Percentiles rank a stretch among this genome's conserved stretches.
Evolutionary conservation across 495 filamentous ascomycete genomes (phyloP).

Genomic region (Hypoxylon lenormandii): DNA sequence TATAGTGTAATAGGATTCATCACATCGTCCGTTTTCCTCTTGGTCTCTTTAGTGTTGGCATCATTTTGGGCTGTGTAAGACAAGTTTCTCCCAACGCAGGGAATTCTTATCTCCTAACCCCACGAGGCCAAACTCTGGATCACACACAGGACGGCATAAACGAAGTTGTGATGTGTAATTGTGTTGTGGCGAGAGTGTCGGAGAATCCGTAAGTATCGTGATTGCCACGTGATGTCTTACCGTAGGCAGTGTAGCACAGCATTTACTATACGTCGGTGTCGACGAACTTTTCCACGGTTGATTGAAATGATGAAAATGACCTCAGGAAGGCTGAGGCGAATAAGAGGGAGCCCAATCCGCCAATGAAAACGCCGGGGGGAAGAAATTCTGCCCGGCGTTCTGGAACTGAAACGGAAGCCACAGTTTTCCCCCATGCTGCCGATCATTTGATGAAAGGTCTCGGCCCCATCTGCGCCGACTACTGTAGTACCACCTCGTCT

Average conservation of each 20-base stretch:
- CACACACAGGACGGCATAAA: too few species aligned
- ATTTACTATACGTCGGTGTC: too few species aligned
- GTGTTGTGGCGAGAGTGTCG: neutral
- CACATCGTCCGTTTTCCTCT: too few species aligned
- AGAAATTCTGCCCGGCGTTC: constrained; percentile 26
- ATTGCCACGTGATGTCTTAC: constrained; percentile 22
- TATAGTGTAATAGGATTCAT: too few species aligned
- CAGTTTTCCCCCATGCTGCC: constrained; percentile 11
- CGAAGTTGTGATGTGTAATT: too few species aligned
- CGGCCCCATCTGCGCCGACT: constrained; percentile 12
- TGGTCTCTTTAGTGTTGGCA: too few species aligned
- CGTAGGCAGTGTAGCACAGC: neutral
- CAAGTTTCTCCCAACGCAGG: too few species aligned
- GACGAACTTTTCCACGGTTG: too few species aligned
- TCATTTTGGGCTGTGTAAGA: too few species aligned
- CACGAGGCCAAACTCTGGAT: too few species aligned
- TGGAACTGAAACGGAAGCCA: constrained; percentile 29
- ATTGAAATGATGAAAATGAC: constrained; percentile 1
- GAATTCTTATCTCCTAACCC: too few species aligned
- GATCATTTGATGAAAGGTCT: constrained; percentile 17
- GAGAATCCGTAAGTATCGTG: constrained; percentile 12
- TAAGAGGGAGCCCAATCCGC: constrained; percentile 24
- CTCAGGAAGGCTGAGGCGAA: neutral
- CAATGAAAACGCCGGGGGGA: neutral
- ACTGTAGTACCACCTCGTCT: neutral